phyloP scores from a whole-genome alignment of 768 basidiomycete genomes.

The Lyophyllum semitale region DNA sequence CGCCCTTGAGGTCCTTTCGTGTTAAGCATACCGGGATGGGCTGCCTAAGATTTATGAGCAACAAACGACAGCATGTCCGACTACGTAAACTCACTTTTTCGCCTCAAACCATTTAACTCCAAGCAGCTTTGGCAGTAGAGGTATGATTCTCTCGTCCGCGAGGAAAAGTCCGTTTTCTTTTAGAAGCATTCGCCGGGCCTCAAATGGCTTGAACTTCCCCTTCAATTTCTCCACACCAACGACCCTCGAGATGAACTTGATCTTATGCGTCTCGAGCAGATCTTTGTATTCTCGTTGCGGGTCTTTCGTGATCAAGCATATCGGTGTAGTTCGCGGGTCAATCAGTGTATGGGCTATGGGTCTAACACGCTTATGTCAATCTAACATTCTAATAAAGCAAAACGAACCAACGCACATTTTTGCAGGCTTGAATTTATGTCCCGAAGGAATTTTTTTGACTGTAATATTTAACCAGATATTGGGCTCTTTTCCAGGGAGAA shows the following conservation, averaged over 20 bases:
- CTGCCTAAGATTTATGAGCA: constrained; percentile 56
- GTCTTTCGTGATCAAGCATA: constrained; percentile 94
- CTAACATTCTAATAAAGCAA: background rate
- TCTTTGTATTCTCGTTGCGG: constrained; percentile 97
- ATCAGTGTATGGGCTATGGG: constrained; percentile 80
- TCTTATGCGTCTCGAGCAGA: constrained; percentile 70
- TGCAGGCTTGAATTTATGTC: constrained; percentile 76
- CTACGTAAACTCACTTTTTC: constrained; percentile 73
- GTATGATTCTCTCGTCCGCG: constrained; percentile 88
- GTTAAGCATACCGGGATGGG: constrained; percentile 92
- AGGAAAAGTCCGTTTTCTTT: constrained; percentile 92
- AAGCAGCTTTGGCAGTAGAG: constrained; percentile 82
- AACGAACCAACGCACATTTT: constrained; percentile 65
- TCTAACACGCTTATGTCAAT: constrained; percentile 34
- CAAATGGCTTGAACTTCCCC: constrained; percentile 88
- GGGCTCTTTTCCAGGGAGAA: constrained; percentile 79
- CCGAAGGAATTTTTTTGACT: constrained; percentile 79
- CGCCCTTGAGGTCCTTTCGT: constrained; percentile 87
- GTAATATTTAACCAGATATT: constrained; percentile 88
- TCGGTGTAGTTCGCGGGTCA: constrained; percentile 76
- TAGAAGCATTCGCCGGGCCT: constrained; percentile 78
- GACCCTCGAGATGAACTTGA: constrained; percentile 91
- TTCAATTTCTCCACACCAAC: constrained; percentile 91
- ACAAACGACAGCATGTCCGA: background rate
- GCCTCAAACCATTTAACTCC: constrained; percentile 92